Evolutionary conservation across 768 basidiomycete genomes (phyloP), one percentile per base, ranked within the genome.

Genomic region (Russula sp.): DNA sequence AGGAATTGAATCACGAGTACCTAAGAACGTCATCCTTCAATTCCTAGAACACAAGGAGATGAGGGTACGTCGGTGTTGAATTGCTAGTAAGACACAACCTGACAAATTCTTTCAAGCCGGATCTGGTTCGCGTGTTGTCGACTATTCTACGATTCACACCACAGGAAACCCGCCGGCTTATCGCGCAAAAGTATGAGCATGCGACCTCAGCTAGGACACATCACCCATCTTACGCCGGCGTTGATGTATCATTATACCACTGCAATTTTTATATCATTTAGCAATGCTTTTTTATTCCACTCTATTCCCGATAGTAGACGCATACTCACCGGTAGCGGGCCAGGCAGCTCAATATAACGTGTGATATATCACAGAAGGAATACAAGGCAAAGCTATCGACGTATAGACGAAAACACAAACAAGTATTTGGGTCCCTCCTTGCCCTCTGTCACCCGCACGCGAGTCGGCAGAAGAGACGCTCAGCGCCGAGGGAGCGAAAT

Each of bases 1-100:
- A 96, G 72, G 96, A 96, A 66, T 84, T 98, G 61, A 98, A 96
- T 71, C 78, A 96, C 9, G 97, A 98, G 76, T 99, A 99, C 75
- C 75, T 99, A 52, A 82, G 97, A 63, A 98, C 74, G 90, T 98
- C 36, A 93, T 98, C 62, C 75, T 99, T 52, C 97, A 98, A 74
- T 99, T 99, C 78, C 79, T 99, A 56, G 97, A 99, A 73, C 92
- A 98, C 77, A 94, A 96, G 73, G 94, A 98, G 75, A 98, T 98
- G 94, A 83, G 97, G 77, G 94, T 94, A 72, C 73, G 92, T n/a
- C n/a, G n/a, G n/a, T 30, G 40, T 16, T 58, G 9, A 52, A 16
- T 62, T 16, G 48, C 2, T 54, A n/a, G 57, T 50, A 55, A 9
- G 24, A 42, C 46, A 24, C 14, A 68, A 61, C 62, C 64, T 63